Percentiles rank a stretch among this genome's conserved stretches.
These are phyloP conservation scores for Bertia moriformis DNA, from an alignment of 2,329 filamentous ascomycete genomes.

Conservation along the genomic window DNA sequence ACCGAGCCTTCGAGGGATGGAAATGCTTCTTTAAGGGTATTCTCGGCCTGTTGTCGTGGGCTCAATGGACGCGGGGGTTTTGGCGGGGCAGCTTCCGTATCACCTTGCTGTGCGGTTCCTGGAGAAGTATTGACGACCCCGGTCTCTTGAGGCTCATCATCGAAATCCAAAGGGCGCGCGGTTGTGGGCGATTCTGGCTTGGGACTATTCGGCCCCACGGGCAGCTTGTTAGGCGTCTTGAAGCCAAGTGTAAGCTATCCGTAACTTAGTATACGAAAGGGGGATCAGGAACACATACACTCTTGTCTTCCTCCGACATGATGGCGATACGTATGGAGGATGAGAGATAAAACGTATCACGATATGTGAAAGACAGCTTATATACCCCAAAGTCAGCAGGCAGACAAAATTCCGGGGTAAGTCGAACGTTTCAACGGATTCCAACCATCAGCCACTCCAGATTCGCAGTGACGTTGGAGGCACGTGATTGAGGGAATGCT, in stretches of 20 bases:
- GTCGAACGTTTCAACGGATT: too few species aligned
- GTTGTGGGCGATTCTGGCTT: slow-evolving; percentile 48
- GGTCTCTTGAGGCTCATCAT: slow-evolving; percentile 51
- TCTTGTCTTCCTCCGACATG: background rate
- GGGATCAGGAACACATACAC: too few species aligned
- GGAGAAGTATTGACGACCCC: slow-evolving; percentile 26
- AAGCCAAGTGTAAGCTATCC: too few species aligned
- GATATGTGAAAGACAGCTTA: too few species aligned
- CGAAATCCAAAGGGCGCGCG: slow-evolving; percentile 48
- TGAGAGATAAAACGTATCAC: too few species aligned
- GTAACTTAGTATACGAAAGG: too few species aligned
- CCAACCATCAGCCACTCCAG: too few species aligned
- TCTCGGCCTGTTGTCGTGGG: slow-evolving; percentile 71
- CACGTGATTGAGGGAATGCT: too few species aligned
- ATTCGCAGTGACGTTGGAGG: too few species aligned
- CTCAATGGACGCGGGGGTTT: slow-evolving; percentile 77
- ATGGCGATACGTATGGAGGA: too few species aligned
- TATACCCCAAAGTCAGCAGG: too few species aligned
- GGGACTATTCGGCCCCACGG: background rate
- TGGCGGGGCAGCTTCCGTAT: slow-evolving; percentile 30
- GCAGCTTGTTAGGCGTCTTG: background rate
- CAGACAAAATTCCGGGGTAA: too few species aligned
- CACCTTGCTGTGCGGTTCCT: slow-evolving; percentile 10
- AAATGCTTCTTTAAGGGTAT: slow-evolving; percentile 85
- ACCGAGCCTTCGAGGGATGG: slow-evolving; percentile 67